Evolutionary conservation across 306 rosid species (phyloP).

Genomic region (Cucurbita pepo): DNA sequence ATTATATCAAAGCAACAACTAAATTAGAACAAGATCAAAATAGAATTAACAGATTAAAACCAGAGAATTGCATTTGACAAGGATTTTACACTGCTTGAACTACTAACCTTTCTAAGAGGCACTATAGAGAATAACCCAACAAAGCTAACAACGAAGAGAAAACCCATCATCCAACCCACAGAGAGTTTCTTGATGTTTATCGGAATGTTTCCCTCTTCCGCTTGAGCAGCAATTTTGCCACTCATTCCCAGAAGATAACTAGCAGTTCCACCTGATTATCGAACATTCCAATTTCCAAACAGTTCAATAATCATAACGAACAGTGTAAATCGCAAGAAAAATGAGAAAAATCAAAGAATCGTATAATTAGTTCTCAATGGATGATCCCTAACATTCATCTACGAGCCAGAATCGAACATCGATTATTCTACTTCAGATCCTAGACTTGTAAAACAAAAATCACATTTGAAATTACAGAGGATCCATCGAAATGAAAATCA

Average conservation of each 20-base stretch:
- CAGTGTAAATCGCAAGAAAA: background rate
- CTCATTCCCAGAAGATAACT: slow-evolving; percentile 65
- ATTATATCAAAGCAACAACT: background rate
- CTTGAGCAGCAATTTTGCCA: slow-evolving; percentile 42
- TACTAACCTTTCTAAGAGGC: slow-evolving; percentile 53
- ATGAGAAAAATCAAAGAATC: background rate
- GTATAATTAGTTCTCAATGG: background rate
- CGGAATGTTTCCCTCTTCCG: slow-evolving; percentile 30
- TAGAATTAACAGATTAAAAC: background rate
- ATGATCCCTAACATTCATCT: background rate
- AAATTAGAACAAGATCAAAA: background rate
- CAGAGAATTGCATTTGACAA: background rate
- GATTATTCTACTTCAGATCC: background rate
- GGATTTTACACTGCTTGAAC: background rate
- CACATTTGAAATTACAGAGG: background rate
- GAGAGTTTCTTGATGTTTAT: slow-evolving; percentile 34
- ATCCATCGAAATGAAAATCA: background rate
- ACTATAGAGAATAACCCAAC: slow-evolving; percentile 62
- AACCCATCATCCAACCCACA: slow-evolving; percentile 59
- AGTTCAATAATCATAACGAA: background rate
- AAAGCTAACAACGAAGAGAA: slow-evolving; percentile 56
- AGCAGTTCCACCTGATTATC: slow-evolving; percentile 52
- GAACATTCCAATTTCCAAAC: background rate
- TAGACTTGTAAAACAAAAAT: background rate
- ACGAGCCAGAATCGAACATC: background rate